These are phyloP conservation scores for Ulota crispa DNA, from an alignment of 225 moss, liverwort and hornwort species.

Conservation along the genomic window DNA sequence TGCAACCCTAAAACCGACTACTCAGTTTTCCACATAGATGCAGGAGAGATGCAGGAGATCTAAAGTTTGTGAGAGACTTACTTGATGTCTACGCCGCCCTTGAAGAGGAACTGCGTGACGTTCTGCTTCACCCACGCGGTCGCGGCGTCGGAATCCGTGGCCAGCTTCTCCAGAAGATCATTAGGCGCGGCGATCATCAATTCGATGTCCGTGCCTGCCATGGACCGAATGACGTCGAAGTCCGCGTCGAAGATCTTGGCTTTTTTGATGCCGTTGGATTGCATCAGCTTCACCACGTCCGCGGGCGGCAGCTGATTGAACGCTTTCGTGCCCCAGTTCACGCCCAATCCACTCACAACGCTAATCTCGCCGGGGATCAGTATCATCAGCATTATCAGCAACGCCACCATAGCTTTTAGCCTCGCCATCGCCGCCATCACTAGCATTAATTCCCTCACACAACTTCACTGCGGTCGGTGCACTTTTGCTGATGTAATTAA, in stretches of 20 bases:
- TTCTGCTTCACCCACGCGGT: conserved; percentile 74
- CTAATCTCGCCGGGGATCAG: background rate
- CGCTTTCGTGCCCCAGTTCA: conserved; percentile 57
- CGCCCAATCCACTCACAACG: conserved; percentile 37
- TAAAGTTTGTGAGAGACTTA: conserved; percentile 6
- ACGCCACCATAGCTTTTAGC: background rate
- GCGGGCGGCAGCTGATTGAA: conserved; percentile 40
- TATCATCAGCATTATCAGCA: background rate
- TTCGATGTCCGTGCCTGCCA: conserved; percentile 67
- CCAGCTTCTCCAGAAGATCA: conserved; percentile 51
- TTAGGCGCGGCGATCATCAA: conserved; percentile 94
- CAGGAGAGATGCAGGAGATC: background rate
- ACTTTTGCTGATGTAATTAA: no score
- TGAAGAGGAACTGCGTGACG: conserved; percentile 61
- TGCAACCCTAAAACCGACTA: background rate
- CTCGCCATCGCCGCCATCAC: conserved; percentile 17
- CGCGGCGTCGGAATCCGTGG: conserved; percentile 47
- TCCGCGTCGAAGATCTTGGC: conserved; percentile 58
- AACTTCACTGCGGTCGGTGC: background rate
- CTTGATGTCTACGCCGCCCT: conserved; percentile 84
- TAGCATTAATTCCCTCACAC: background rate
- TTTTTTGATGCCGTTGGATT: conserved; percentile 44
- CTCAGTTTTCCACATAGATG: background rate
- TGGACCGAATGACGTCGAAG: conserved; percentile 50
- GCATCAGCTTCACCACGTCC: conserved; percentile 52